These are phyloP conservation scores for Caulochytrium protostelioides DNA, from an alignment of 371 early-diverging fungal species.

Conservation along the genomic window DNA sequence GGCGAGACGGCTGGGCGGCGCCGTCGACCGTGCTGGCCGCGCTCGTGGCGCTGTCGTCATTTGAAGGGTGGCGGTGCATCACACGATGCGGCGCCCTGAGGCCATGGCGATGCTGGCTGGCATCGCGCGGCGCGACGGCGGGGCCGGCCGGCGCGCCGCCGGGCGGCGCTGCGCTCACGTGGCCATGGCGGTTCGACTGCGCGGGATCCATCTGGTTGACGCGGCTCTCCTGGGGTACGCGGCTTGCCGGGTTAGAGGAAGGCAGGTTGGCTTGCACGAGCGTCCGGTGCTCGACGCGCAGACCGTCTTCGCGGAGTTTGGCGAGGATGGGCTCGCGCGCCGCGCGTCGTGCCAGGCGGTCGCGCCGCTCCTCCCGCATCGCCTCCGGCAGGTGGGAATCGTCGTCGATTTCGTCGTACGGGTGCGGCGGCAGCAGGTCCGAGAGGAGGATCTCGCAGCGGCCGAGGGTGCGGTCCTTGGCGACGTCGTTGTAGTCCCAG, in stretches of 20 bases:
- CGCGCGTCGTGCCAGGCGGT: neutral
- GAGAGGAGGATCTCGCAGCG: neutral
- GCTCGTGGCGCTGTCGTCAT: no score
- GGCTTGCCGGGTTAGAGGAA: no score
- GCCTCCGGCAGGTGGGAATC: conserved; percentile 7
- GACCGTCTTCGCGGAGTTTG: neutral
- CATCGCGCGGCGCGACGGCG: no score
- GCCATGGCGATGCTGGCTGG: no score
- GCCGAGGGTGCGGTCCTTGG: no score
- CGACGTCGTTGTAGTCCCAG: conserved; percentile 7
- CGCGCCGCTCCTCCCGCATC: neutral
- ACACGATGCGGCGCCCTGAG: no score
- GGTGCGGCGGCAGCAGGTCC: conserved; percentile 9
- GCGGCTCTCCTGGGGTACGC: no score
- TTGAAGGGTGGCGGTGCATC: no score
- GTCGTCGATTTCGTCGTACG: conserved; percentile 10
- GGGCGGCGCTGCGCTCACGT: neutral
- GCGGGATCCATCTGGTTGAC: no score
- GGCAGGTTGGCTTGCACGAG: no score
- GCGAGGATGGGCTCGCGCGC: neutral
- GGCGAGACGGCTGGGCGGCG: neutral
- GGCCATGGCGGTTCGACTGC: no score
- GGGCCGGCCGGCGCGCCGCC: neutral
- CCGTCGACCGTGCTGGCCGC: neutral
- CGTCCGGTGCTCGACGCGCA: no score